Conservation (phyloP, 345 rosid species). For the Eucalyptus marginata region DNA sequence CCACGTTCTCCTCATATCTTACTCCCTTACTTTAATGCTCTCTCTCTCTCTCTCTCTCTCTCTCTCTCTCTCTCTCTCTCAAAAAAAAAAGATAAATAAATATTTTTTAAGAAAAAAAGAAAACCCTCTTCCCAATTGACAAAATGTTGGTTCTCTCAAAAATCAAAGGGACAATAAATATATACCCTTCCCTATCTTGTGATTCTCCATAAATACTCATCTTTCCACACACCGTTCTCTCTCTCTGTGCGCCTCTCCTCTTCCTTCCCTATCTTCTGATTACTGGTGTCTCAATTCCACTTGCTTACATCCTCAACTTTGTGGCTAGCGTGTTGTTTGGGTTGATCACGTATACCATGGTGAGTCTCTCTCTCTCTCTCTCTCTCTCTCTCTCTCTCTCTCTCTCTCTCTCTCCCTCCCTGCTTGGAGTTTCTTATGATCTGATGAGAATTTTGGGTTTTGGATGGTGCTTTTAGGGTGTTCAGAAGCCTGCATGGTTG, state of each 20-base stretch:
- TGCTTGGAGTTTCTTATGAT: not conserved
- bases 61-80: slow-evolving; percentile 9
- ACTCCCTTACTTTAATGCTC: not conserved
- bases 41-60: not conserved
- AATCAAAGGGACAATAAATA: slow-evolving; percentile 24
- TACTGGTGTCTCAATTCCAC: not conserved
- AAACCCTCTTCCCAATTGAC: not conserved
- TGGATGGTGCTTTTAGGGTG: slow-evolving; percentile 23
- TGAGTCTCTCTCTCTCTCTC: not conserved
- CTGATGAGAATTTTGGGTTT: not conserved
- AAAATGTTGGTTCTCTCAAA: not conserved
- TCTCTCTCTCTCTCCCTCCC: not conserved
- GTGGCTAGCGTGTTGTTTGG: not conserved
- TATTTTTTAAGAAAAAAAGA: not conserved
- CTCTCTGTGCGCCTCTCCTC: not conserved
- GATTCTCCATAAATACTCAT: slow-evolving; percentile 8
- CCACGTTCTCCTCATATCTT: slow-evolving; percentile 70
- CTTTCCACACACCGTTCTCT: slow-evolving; percentile 4
- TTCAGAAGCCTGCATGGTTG: slow-evolving; percentile 87
- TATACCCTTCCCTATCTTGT: slow-evolving; percentile 25
- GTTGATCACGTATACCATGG: not conserved
- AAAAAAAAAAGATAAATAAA: not conserved
- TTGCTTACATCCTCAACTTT: not conserved
- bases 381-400: not conserved
- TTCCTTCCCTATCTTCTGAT: slow-evolving; percentile 4